These are phyloP conservation scores for Castanea crenata DNA, from an alignment of 306 rosid genomes.

Conservation along the genomic window DNA sequence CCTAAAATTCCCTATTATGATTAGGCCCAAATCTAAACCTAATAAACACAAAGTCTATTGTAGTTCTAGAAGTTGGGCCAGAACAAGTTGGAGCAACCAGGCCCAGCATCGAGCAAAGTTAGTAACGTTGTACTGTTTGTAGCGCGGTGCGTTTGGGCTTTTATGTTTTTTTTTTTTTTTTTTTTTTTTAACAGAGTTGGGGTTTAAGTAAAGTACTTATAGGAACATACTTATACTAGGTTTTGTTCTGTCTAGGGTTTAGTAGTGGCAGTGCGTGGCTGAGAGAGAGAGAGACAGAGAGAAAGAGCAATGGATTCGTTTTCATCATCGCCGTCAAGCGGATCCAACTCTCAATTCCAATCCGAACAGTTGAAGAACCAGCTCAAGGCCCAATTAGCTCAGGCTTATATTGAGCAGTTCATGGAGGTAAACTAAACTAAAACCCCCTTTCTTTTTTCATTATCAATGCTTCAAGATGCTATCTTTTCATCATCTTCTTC, in stretches of 20 bases:
- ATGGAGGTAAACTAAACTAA: constrained; percentile 57
- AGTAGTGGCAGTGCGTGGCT: not conserved
- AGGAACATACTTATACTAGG: too few species aligned
- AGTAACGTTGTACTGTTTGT: too few species aligned
- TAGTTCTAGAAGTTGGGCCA: too few species aligned
- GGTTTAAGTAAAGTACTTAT: too few species aligned
- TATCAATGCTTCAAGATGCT: not conserved
- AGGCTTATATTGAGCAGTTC: constrained; percentile 92
- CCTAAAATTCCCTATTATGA: not conserved
- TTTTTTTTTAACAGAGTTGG: too few species aligned
- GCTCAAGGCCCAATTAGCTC: constrained; percentile 80
- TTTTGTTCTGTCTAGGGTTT: constrained; percentile 12
- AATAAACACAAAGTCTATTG: too few species aligned
- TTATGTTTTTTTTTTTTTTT: too few species aligned
- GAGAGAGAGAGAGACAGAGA: not conserved
- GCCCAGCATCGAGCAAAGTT: too few species aligned
- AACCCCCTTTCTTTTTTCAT: not conserved
- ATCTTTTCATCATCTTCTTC: not conserved
- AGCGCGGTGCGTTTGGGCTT: too few species aligned
- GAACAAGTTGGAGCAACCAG: too few species aligned
- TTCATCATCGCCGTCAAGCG: constrained; percentile 60
- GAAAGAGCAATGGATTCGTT: constrained; percentile 70
- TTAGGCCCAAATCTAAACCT: not conserved
- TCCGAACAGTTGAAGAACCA: constrained; percentile 60
- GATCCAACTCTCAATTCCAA: constrained; percentile 25